Base-by-base conservation (phyloP, 306 rosid genomes). In the Fragaria vesca region DNA sequence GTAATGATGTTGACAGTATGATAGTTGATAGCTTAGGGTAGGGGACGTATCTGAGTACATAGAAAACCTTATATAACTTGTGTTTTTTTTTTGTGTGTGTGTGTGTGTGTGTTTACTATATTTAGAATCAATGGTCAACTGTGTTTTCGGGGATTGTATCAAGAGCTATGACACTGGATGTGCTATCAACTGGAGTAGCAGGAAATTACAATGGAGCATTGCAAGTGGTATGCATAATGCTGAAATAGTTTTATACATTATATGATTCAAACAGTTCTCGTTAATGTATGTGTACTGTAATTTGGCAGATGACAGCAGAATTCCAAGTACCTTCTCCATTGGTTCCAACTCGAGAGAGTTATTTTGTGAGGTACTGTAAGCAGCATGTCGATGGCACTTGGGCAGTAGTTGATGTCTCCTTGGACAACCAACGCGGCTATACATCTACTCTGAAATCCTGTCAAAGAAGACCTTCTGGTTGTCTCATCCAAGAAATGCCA, bases 161-260 rank as follows among this genome's bases (percentile, higher is more conserved):
- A 40, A 91, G 99, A 85, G 98, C 98, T 40, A 73, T 91, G 91
- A 91, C 98, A 18, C 74, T 96, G 48, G 98, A 96, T 78, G 96
- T 96, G 8, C 80, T 93, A 17, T 96, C 98, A 69, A 93, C 98
- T 6, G 99, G 99, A 15, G 99, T 96, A 10, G 98, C 98, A 2
- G 99, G 98, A 65, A 96, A 91, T 81, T 96, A 89, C 87, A 96
- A 96, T 76, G 99, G 99, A 68, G 99, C 99, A 32, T 79, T 96
- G 65, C 99, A 96, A 96, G 99, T 96, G 97, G 99, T 95, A 87
- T 7, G 71, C 46, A 66, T 38, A 70, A 11, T 12, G 62, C 51
- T 72, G 7, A 38, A 6, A 12, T 68, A 8, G 5, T 3, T 20
- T 4, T 47, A 17, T 15, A 66, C 65, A 60, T 46, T 60, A 3